A percentile compares a stretch with the other conserved stretches of the same genome.
Evolutionary conservation across 768 basidiomycete species (phyloP).

Genomic region (Boletus barrowsii): DNA sequence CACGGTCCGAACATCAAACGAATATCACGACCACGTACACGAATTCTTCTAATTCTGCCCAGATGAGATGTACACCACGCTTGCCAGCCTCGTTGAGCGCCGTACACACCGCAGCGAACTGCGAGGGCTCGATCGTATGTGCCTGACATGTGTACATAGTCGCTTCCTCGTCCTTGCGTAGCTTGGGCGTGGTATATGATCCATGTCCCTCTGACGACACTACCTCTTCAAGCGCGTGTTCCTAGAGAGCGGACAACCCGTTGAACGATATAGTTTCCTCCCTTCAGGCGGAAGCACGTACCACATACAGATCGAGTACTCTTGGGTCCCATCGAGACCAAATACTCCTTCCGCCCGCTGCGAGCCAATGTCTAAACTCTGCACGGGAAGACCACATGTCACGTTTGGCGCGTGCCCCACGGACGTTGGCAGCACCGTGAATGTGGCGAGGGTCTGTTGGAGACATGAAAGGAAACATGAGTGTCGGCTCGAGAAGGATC

Average conservation of each 20-base stretch:
- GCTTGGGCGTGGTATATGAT: constrained; percentile 16
- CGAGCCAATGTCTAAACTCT: constrained; percentile 19
- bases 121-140: constrained; percentile 26
- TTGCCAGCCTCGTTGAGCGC: constrained; percentile 7
- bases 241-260: constrained; percentile 7
- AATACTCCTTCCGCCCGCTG: constrained; percentile 7
- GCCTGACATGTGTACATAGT: constrained; percentile 21
- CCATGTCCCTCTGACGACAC: constrained; percentile 1
- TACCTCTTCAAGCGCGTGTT: constrained; percentile 26
- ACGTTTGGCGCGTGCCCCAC: constrained; percentile 24
- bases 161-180: constrained; percentile 32
- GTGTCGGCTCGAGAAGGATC: constrained; percentile 29
- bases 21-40: constrained; percentile 15
- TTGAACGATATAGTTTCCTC: neutral
- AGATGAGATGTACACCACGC: constrained; percentile 26
- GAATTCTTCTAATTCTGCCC: constrained; percentile 32
- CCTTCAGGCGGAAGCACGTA: constrained; percentile 1
- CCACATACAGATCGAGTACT: constrained; percentile 23
- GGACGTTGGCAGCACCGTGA: constrained; percentile 31
- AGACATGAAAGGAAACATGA: constrained; percentile 31
- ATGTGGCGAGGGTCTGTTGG: constrained; percentile 26
- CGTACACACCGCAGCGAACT: constrained; percentile 20
- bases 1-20: neutral
- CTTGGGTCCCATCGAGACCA: constrained; percentile 27
- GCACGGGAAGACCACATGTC: constrained; percentile 27